Evolutionary conservation across 2,329 filamentous ascomycete species (phyloP), one percentile per base, ranked within the genome.

Genomic region (Alternaria postmessia): DNA sequence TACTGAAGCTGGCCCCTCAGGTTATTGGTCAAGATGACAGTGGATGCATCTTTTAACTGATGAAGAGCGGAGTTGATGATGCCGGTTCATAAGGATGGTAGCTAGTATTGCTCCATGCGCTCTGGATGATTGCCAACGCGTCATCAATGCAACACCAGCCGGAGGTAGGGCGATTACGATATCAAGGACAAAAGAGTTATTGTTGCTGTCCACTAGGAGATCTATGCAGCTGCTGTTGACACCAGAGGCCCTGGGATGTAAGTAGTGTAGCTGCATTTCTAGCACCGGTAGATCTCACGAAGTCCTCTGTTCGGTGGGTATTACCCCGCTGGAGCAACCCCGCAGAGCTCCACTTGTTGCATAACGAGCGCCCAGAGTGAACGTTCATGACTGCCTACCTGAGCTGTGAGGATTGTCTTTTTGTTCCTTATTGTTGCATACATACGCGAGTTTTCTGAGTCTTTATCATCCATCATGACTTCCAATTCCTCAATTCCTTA

Each of bases 401-500:
- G 20, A 18, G 28, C 4, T 48, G 28, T 32, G 20, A 18, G 18
- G 8, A 7, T 7, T 48, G 20, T 34, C 28, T 34, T 34, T 26
- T 34, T 26, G 44, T 34, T 48, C 16, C 16, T 3, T 16, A 28
- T 18, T 9, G 34, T 14, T 48, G 6, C 44, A 36, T 20, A 22
- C 22, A 16, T 22, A 18, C 12, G 2, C n/a, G 20, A 6, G 32
- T 6, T 12, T n/a, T 48, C n/a, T 7, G 11, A 32, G 7, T 20
- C 5, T 34, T 48, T 0, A 20, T 14, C 6, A 41, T 52, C 54
- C n/a, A 59, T 18, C 22, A 59, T 64, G 55, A 48, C 63, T 22
- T 39, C 36, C 14, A 58, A 16, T n/a, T 30, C 43, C 9, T 32
- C 42, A 11, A 70, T 73, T 18, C 70, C 71, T 26, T 63, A 70